Evolutionary conservation across 192 early-diverging fungal genomes (phyloP), one percentile per base, ranked within the genome.

Genomic region (Funneliformis mosseae): DNA sequence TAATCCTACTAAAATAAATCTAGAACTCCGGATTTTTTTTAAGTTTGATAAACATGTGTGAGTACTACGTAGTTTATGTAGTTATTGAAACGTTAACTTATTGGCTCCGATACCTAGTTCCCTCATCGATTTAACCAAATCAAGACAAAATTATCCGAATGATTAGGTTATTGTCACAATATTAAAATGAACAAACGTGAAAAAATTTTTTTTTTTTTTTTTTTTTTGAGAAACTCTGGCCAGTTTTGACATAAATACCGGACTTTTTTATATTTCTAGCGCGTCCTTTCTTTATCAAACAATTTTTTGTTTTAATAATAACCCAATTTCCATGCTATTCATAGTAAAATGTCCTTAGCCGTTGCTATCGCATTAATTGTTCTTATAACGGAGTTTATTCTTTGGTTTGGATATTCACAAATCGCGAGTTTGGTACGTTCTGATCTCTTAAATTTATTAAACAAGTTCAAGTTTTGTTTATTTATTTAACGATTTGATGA

Each of bases 301-400:
- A 50, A 50, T 50, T 50, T 55, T 55, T 55, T 55, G 18, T 55
- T 6, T 55, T 5, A 55, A 16, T 21, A 6, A 18, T 0, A 55
- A 7, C 50, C 16, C 50, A 55, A 55, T 21, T 55, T 55, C 50
- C 50, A 55, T 55, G 50, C 16, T 55, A 55, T 18, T 21, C 14
- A 55, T 55, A 55, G 50, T 55, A 55, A 55, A 77, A 89, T 90
- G 86, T 85, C 84, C 70, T 84, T 93, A 72, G 86, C 88, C 2
- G 69, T 91, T 59, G 71, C 82, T 42, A 87, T 94, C 63, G 84
- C 92, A 33, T 73, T 91, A 63, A 83, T 94, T 39, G 93, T 93
- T 75, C 81, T 91, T 28, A 68, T 90, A 50, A 90, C 93, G 70
- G 91, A 90, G 75, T 77, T 85, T 12, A 88, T 91, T 50, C 80